These are phyloP conservation scores for Pleodorina starrii DNA, from an alignment of 139 green algal species.

Conservation along the genomic window DNA sequence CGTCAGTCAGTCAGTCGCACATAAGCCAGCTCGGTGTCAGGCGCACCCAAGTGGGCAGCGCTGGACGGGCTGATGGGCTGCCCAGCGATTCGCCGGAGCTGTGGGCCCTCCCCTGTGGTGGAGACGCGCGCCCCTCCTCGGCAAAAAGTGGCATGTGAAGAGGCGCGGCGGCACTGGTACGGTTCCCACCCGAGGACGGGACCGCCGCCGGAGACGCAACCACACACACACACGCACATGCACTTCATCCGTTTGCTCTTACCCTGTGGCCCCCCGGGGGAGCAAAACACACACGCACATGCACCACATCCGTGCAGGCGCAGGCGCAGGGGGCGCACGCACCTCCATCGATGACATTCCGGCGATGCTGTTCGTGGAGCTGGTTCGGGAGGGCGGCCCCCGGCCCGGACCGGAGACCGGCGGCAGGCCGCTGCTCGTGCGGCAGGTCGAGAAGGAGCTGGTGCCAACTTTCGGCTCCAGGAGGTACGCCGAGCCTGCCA, in stretches of 20 bases:
- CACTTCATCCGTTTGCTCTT: neutral
- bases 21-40: too few relatives aligned
- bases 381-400: conserved; percentile 31
- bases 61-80: too few relatives aligned
- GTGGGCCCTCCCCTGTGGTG: too few relatives aligned
- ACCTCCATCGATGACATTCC: conserved; percentile 5
- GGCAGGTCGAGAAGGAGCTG: conserved; percentile 41
- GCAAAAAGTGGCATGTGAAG: too few relatives aligned
- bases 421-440: conserved; percentile 16
- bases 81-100: too few relatives aligned
- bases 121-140: too few relatives aligned
- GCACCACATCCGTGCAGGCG: neutral
- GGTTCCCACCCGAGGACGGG: too few relatives aligned
- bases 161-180: too few relatives aligned
- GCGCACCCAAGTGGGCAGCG: too few relatives aligned
- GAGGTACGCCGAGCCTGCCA: conserved; percentile 4
- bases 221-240: neutral
- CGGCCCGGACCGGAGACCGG: neutral
- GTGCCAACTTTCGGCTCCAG: neutral
- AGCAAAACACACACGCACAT: neutral
- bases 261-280: too few relatives aligned
- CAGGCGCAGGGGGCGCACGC: neutral
- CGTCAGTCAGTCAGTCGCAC: too few relatives aligned
- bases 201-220: neutral
- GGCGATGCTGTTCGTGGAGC: conserved; percentile 36